Base-by-base conservation (phyloP, 2,329 filamentous ascomycete genomes). In the Juglanconis oblonga region DNA sequence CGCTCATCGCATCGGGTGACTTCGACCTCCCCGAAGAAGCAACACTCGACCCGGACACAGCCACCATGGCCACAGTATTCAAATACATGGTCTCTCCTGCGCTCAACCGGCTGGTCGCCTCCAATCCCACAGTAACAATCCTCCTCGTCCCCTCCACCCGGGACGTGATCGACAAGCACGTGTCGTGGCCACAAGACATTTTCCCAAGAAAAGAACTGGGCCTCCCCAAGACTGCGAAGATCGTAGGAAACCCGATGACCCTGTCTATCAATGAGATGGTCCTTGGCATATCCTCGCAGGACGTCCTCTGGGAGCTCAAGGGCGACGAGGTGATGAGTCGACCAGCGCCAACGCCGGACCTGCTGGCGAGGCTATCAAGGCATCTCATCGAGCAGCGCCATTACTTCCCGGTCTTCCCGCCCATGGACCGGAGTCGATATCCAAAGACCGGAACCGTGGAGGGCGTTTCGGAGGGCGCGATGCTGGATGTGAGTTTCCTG, bases 191-290 rank as follows among this genome's bases (percentile, higher is more conserved):
- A 0, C 81, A 83, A 66, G 83, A 86, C 63, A 72, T 76, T 33
- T 85, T 97, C 45, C 73, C 79, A 1, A 79, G 81, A 64, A 90
- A 87, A 68, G 89, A 93, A 17, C 82, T 96, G 6, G 91, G 90
- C 4, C 81, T 98, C 5, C 89, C 89, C 10, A 94, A 91, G 71
- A 89, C 84, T 10, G 54, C 57, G 48, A 87, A 85, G 58, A 84
- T 96, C 67, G 85, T 97, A 14, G 91, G 92, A 2, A 98, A 98
- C 70, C 95, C 95, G 1, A 94, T 96, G 81, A 92, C 90, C 8
- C 75, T 98, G 3, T 91, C 87, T 5, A 80, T 98, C 65, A 99
- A 99, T 74, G 95, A 98, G 74, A 83, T 88, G 48, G 82, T 94
- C 1, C 76, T 97, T 32, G 92, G 90, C 4, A 82, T 97, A 67